Base-by-base conservation (phyloP, 2,329 filamentous ascomycete species). In the Alternaria tenuissima region DNA sequence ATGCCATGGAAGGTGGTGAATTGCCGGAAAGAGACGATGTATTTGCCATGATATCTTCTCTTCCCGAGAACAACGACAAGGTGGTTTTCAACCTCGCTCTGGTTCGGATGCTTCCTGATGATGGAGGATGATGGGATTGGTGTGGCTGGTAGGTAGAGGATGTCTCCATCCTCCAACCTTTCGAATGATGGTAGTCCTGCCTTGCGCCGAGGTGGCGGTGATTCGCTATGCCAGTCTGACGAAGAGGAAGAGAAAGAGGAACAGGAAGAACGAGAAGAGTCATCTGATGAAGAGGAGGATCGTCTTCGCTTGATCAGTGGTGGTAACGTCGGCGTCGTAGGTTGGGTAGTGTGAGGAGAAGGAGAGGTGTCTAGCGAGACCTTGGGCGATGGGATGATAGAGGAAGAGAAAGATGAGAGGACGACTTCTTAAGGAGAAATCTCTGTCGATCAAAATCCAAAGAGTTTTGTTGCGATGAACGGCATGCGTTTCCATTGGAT, bases 1-100 rank as follows among this genome's bases (percentile, higher is more conserved):
- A 22, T 8, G 11, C 61, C 59, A 7, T 55, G 43, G 16, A 67
- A 67, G 32, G 32, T 63, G 7, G 68, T 68, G 18, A 64, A 59
- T 5, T 28, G n/a, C 41, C 62, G 61, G 42, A 69, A 38, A 5
- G 22, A 30, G 38, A 67, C 65, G 36, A 46, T 55, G 24, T 55
- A 47, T 26, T 52, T 53, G 5, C 63, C 61, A 4, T 5, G n/a
- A 9, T 42, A 9, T 7, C 39, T 36, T 32, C 28, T 54, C 30
- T 46, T 61, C 11, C 44, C 30, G 24, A 59, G 51, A 9, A 69
- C 55, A n/a, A 71, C 66, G 2, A 62, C 41, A 11, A 57, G 63
- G 34, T 65, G 61, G 3, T 46, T 9, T 44, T 55, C 52, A 22
- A 58, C 53, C 0, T 26, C 14, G 16, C 56, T 38, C 5, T 26